A percentile compares a stretch with the other conserved stretches of the same genome.
Conservation (phyloP, 768 basidiomycete genomes). For the Tephrocybe sp. region DNA sequence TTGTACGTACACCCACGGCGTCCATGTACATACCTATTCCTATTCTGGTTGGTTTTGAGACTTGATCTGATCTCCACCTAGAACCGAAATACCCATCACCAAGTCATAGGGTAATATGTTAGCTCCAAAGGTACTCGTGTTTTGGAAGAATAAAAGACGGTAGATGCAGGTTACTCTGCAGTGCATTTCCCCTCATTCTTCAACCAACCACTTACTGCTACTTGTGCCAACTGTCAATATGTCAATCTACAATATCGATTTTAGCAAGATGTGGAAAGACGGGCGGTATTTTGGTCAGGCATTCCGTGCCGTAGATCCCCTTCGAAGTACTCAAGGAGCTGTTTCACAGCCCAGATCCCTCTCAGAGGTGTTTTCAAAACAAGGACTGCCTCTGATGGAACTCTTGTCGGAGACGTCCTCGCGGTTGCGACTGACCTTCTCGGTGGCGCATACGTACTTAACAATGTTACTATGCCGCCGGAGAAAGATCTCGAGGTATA, state of each 20-base stretch:
- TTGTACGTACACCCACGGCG: no score
- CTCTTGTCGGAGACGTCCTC: conserved; percentile 6
- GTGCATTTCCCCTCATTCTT: no score
- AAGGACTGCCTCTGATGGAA: conserved; percentile 12
- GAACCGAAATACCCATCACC: no score
- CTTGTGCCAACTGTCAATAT: no score
- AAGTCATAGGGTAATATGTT: no score
- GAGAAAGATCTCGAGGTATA: conserved; percentile 15
- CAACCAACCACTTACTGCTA: no score
- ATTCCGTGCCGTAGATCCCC: not conserved
- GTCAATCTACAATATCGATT: conserved; percentile 9
- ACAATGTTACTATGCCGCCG: conserved; percentile 1
- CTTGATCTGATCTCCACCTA: no score
- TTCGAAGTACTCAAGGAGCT: not conserved
- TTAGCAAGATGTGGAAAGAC: conserved; percentile 10
- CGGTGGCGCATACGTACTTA: conserved; percentile 12
- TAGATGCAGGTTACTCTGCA: no score
- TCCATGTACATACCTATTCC: no score
- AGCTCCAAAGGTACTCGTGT: no score
- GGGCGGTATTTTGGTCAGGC: conserved; percentile 14
- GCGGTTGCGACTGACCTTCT: conserved; percentile 15
- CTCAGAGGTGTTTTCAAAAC: not conserved
- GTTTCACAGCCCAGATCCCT: conserved; percentile 9
- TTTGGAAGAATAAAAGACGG: no score
- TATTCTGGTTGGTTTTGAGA: no score